Conservation (phyloP, 768 basidiomycete species). For the Ramaria rubella region DNA sequence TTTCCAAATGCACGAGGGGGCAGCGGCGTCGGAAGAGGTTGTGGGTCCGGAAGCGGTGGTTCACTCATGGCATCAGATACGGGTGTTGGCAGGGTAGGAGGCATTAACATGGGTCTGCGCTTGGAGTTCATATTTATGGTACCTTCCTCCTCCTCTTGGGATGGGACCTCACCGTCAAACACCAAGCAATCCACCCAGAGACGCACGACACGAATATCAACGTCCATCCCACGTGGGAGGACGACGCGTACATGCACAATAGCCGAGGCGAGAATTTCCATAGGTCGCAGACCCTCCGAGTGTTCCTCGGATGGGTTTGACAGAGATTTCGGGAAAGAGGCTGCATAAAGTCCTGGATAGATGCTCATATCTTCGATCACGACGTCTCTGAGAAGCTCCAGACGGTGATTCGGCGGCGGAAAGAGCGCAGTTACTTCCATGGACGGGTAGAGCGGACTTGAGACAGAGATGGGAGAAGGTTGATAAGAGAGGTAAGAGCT, state of each 20-base stretch:
- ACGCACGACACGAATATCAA: slow-evolving; percentile 53
- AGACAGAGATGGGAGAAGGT: slow-evolving; percentile 51
- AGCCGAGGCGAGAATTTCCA: slow-evolving; percentile 58
- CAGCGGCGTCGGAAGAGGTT: slow-evolving; percentile 55
- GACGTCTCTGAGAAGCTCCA: slow-evolving; percentile 61
- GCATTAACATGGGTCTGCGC: too few species aligned
- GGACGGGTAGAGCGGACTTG: slow-evolving; percentile 46
- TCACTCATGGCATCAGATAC: slow-evolving; percentile 10
- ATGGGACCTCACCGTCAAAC: slow-evolving; percentile 64
- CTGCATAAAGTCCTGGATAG: slow-evolving; percentile 30
- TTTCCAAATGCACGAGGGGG: slow-evolving; percentile 71
- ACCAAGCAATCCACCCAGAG: slow-evolving; percentile 73
- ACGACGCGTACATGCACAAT: slow-evolving; percentile 58
- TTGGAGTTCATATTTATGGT: background rate
- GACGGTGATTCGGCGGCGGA: slow-evolving; percentile 58
- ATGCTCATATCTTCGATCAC: slow-evolving; percentile 74
- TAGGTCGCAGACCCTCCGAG: slow-evolving; percentile 8
- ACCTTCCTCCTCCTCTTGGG: slow-evolving; percentile 4
- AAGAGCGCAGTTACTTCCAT: slow-evolving; percentile 45
- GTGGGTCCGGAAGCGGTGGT: slow-evolving; percentile 32
- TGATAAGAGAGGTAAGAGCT: slow-evolving; percentile 54
- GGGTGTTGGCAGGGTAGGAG: background rate
- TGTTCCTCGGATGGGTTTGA: background rate
- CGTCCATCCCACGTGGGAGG: slow-evolving; percentile 61
- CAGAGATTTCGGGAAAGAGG: background rate